A percentile compares a stretch with the other conserved stretches of the same genome.
phyloP scores from a whole-genome alignment of 208 protist species.

The Spongospora subterranea region DNA sequence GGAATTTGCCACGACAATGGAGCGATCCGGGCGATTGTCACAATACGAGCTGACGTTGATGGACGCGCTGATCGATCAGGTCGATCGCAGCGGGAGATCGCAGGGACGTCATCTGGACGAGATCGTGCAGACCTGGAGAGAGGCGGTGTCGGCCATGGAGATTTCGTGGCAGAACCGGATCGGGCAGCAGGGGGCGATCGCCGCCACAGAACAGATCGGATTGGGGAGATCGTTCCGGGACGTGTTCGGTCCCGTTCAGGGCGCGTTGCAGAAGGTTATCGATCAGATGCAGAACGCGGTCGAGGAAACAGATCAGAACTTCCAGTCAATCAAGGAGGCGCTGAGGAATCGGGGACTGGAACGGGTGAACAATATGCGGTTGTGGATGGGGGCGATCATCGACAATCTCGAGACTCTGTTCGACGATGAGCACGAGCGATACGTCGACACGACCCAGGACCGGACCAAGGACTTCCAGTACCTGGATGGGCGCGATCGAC shows the following conservation, averaged over 20 bases:
- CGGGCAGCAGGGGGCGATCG: too few species aligned
- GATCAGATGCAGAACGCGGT: neutral
- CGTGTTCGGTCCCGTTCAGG: neutral
- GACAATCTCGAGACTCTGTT: neutral
- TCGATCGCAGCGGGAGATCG: too few species aligned
- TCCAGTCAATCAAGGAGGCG: conserved; percentile 39
- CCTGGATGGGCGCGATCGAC: neutral
- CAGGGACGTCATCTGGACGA: too few species aligned
- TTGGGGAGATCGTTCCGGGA: neutral
- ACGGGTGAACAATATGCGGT: neutral
- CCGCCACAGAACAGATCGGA: too few species aligned
- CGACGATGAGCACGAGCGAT: conserved; percentile 11
- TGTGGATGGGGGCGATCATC: neutral
- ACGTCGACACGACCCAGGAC: neutral
- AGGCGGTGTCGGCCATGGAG: too few species aligned
- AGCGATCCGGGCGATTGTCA: too few species aligned
- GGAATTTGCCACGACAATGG: too few species aligned
- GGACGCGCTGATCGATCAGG: too few species aligned
- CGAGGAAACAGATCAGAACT: neutral
- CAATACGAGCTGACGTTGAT: too few species aligned
- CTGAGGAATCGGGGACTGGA: conserved; percentile 5
- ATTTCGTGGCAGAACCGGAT: too few species aligned
- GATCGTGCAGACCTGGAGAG: too few species aligned
- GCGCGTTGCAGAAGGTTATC: neutral
- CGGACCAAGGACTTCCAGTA: neutral